Percentiles rank a stretch among this genome's conserved stretches.
Conservation (phyloP, 1,139 yeast genomes). For the Geotrichum citri-aurantii region DNA sequence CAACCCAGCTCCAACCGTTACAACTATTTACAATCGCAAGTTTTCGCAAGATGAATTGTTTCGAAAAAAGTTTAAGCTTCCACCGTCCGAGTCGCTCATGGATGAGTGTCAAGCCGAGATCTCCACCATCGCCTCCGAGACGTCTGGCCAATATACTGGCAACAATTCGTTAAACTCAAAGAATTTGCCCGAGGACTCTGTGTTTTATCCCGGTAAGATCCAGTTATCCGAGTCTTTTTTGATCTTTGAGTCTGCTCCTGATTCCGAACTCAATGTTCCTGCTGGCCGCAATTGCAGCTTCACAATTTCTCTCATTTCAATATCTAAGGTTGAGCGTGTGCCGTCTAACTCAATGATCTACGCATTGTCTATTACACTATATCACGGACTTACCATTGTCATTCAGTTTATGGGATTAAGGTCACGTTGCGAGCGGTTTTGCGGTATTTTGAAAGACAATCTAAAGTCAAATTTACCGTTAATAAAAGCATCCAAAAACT, state of each 20-base stretch:
- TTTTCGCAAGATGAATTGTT: constrained; percentile 60
- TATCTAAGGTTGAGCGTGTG: constrained; percentile 79
- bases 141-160: constrained; percentile 14
- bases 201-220: constrained; percentile 52
- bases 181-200: constrained; percentile 24
- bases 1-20: constrained; percentile 24
- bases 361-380: constrained; percentile 65
- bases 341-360: constrained; percentile 74
- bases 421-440: constrained; percentile 75
- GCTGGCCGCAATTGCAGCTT: constrained; percentile 54
- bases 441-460: constrained; percentile 56
- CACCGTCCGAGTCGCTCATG: constrained; percentile 60
- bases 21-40: constrained; percentile 35
- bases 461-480: constrained; percentile 60
- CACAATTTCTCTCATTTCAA: constrained; percentile 65
- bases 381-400: constrained; percentile 57
- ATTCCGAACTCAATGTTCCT: constrained; percentile 2
- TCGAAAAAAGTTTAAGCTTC: constrained; percentile 60
- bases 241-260: constrained; percentile 57
- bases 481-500: constrained; percentile 53
- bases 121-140: constrained; percentile 40
- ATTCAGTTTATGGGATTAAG: constrained; percentile 75
- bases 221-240: constrained; percentile 69
- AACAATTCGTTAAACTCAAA: constrained; percentile 31
- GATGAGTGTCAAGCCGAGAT: constrained; percentile 69